A percentile compares a stretch with the other conserved stretches of the same genome.
These are phyloP conservation scores for Podospora bellae-mahoneyi DNA, from an alignment of 495 filamentous ascomycete species.

Conservation along the genomic window DNA sequence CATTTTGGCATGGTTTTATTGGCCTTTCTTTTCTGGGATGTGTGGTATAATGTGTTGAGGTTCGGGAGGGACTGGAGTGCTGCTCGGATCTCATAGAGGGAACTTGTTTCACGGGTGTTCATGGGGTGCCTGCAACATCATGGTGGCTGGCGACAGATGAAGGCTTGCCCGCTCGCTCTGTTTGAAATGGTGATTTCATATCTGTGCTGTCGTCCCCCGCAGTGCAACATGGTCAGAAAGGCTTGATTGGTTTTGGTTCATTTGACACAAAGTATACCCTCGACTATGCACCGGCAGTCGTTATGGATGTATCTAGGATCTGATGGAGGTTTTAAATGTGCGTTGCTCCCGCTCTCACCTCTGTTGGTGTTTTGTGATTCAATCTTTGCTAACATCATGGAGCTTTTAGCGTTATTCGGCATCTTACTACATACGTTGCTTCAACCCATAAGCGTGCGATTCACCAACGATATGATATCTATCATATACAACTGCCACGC, in stretches of 20 bases:
- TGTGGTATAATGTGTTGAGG: slow-evolving; percentile 13
- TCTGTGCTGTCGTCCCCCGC: not conserved
- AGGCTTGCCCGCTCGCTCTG: not conserved
- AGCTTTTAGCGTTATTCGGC: not conserved
- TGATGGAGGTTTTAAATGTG: not conserved
- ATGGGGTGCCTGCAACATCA: not conserved
- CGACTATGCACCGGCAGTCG: not conserved
- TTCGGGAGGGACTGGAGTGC: slow-evolving; percentile 5
- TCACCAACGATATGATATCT: not conserved
- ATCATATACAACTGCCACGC: not conserved
- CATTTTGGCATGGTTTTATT: slow-evolving; percentile 8
- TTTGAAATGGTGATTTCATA: not conserved
- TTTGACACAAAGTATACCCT: not conserved
- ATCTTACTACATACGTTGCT: not conserved
- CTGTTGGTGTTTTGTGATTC: not conserved
- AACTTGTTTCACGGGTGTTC: not conserved
- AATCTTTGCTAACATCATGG: not conserved
- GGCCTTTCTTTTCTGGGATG: slow-evolving; percentile 5
- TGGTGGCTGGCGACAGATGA: not conserved
- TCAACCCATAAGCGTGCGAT: not conserved
- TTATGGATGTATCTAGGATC: not conserved
- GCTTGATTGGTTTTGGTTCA: not conserved
- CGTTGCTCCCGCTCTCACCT: not conserved
- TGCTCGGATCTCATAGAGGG: slow-evolving; percentile 9
- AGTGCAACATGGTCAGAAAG: not conserved